A percentile compares a stretch with the other conserved stretches of the same genome.
phyloP scores from a whole-genome alignment of 2,329 filamentous ascomycete species.

The Sporothrix curviconia region DNA sequence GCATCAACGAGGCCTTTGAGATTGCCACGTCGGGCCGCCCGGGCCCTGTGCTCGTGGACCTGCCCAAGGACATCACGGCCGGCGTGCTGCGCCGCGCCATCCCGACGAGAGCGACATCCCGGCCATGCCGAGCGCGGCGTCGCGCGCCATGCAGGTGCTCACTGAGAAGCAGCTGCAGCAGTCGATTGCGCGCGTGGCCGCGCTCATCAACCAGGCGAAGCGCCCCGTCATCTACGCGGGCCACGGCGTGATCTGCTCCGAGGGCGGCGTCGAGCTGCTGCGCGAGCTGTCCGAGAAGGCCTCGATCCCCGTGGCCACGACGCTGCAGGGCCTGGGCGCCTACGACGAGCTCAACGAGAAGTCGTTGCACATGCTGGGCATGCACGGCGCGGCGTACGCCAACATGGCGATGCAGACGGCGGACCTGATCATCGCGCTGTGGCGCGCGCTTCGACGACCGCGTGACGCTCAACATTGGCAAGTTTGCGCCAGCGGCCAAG shows the following conservation, averaged over 20 bases:
- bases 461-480: conserved; percentile 72
- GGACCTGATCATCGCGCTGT: conserved; percentile 88
- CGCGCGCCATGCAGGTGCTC: conserved; percentile 68
- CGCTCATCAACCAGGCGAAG: conserved; percentile 81
- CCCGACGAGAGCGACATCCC: conserved; percentile 69
- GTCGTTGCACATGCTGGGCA: conserved; percentile 95
- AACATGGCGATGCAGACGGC: conserved; percentile 98
- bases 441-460: conserved; percentile 95
- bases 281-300: conserved; percentile 85
- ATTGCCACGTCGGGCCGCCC: conserved; percentile 92
- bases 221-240: conserved; percentile 94
- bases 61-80: conserved; percentile 94
- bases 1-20: conserved; percentile 97
- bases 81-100: conserved; percentile 77
- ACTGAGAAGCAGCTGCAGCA: conserved; percentile 64
- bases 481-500: conserved; percentile 85
- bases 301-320: conserved; percentile 90
- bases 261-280: conserved; percentile 71
- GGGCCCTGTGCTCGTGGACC: conserved; percentile 88
- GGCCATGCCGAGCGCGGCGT: conserved; percentile 77
- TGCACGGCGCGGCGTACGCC: conserved; percentile 95
- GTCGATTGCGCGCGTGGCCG: conserved; percentile 70
- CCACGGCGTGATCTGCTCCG: conserved; percentile 74
- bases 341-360: conserved; percentile 92
- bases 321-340: conserved; percentile 84